Evolutionary conservation across 257 asterid species (phyloP), one percentile per base, ranked within the genome.

Genomic region (Agastache rugosa): DNA sequence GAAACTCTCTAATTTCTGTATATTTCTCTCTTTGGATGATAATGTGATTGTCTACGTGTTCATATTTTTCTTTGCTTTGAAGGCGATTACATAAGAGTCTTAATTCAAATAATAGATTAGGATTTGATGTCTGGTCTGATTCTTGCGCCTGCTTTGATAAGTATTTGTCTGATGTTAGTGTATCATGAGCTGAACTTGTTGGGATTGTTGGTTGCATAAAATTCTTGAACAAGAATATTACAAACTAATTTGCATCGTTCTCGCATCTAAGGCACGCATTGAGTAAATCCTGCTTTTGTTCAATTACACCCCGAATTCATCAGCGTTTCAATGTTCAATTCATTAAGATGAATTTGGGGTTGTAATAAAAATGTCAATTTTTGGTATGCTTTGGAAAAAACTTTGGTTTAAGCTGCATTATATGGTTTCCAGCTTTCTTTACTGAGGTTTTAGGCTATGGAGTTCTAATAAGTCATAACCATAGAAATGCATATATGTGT

Each of bases 41-140:
- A 37, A 37, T 73, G 68, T 50, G 31, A 60, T 51, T 80, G 51
- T 58, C 51, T 66, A 39, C 42, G 44, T 54, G 74, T 17, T 70
- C 63, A 15, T 42, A 27, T 48, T 39, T 59, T 48, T 48, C 22
- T 3, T 7, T 51, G 25, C 27, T 6, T 51, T 51, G 58, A 17
- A 6, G 25, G 4, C 12, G 4, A n/a, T 19, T 51, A 19, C 12
- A 16, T 51, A 3, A n/a, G 1, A n/a, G 1, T 2, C 8, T 16
- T 1, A 51, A 17, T 51, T 51, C 14, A 8, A 19, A 51, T 17
- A 2, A n/a, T 51, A 11, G 9, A 39, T 39, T 22, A 67, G 10
- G 48, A 45, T 25, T 25, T 59, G 3, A 59, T 27, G 68, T 11
- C 6, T 31, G n/a, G 2, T 61, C 9, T 31, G 59, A 14, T 61